These are phyloP conservation scores for Exsudoporus frostii DNA, from an alignment of 768 basidiomycete species.

Conservation along the genomic window DNA sequence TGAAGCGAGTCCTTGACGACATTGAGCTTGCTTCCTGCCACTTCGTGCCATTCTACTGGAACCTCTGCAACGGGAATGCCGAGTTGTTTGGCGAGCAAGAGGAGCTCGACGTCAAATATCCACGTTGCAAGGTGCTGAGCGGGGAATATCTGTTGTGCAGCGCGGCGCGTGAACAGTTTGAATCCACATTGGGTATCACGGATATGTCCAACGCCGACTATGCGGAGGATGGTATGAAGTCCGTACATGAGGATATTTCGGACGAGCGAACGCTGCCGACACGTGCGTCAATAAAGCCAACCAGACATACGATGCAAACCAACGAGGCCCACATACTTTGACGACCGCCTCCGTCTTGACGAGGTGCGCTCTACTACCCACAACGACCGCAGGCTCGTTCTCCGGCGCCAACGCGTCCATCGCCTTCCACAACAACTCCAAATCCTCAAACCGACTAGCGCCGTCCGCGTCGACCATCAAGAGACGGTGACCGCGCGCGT, in stretches of 20 bases:
- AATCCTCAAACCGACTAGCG: conserved; percentile 82
- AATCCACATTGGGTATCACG: conserved; percentile 97
- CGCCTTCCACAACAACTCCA: conserved; percentile 72
- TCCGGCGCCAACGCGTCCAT: conserved; percentile 61
- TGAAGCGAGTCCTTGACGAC: conserved; percentile 81
- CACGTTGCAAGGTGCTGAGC: conserved; percentile 84
- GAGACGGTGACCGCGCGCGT: conserved; percentile 70
- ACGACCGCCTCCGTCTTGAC: conserved; percentile 92
- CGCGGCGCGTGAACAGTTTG: conserved; percentile 86
- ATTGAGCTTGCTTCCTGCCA: conserved; percentile 87
- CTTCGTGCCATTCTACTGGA: conserved; percentile 90
- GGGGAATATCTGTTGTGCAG: conserved; percentile 83
- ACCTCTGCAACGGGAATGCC: conserved; percentile 81
- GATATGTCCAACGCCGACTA: conserved; percentile 87
- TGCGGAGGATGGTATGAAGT: conserved; percentile 82
- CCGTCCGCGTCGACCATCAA: conserved; percentile 96
- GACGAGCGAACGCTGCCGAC: conserved; percentile 70
- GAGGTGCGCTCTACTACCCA: conserved; percentile 91
- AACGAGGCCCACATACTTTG: conserved; percentile 48
- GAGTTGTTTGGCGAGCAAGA: conserved; percentile 78
- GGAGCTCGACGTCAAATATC: conserved; percentile 96
- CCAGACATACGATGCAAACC: not conserved
- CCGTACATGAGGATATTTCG: conserved; percentile 95
- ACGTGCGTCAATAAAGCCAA: not conserved
- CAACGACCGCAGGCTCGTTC: conserved; percentile 58